Conservation (phyloP, 148 eudicot genomes). For the Euryodendron excelsum region DNA sequence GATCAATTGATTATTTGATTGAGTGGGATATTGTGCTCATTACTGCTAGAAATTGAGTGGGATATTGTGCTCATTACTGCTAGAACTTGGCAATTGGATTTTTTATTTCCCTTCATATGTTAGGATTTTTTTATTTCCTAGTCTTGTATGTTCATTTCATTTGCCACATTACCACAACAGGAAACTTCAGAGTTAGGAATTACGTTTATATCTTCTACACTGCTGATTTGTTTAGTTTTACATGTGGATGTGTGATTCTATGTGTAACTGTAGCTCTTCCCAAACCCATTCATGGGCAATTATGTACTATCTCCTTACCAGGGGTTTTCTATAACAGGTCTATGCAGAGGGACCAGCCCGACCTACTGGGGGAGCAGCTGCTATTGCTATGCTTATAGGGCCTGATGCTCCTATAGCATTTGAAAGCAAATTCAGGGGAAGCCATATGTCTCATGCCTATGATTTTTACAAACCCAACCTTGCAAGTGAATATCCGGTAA, state of each 20-base stretch:
- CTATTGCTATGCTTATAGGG: conserved; percentile 93
- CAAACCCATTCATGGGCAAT: neutral
- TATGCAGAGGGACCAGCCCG: conserved; percentile 98
- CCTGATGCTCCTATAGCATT: conserved; percentile 92
- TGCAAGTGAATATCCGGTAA: conserved; percentile 99
- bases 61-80: neutral
- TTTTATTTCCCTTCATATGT: neutral
- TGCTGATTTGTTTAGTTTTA: neutral
- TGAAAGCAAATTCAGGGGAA: conserved; percentile 91
- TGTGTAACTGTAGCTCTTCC: neutral
- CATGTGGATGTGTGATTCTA: neutral
- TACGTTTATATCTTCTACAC: neutral
- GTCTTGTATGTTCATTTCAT: neutral
- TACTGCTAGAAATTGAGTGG: neutral
- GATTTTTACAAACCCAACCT: conserved; percentile 98
- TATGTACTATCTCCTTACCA: conserved; percentile 2
- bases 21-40: neutral
- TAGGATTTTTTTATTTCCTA: neutral
- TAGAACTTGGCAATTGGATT: neutral
- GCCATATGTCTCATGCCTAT: conserved; percentile 95
- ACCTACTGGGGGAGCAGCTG: conserved; percentile 98
- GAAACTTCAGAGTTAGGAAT: neutral
- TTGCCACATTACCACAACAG: neutral
- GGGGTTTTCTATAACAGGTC: conserved; percentile 50
- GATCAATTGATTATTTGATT: too few relatives aligned